Evolutionary conservation across 2,329 filamentous ascomycete genomes (phyloP).

Genomic region (Colletotrichum orbiculare): DNA sequence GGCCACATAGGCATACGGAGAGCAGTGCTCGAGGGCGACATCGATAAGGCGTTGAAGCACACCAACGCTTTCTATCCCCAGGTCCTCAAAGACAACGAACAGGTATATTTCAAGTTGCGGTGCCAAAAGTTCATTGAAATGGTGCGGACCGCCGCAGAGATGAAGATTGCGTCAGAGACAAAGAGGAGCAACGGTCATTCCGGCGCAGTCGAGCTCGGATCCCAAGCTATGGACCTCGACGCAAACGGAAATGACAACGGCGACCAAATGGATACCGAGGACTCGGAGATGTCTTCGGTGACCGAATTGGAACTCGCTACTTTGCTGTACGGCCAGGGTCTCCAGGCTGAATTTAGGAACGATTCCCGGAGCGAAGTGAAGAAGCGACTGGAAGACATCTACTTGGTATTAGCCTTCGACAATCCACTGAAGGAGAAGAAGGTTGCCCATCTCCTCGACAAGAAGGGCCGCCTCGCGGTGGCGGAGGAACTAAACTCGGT

Average conservation of each 20-base stretch:
- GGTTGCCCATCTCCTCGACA: constrained; percentile 82
- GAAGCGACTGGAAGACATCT: constrained; percentile 84
- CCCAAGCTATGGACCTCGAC: constrained; percentile 67
- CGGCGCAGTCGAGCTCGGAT: constrained; percentile 54
- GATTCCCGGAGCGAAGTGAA: constrained; percentile 77
- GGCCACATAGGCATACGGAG: constrained; percentile 77
- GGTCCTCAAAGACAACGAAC: constrained; percentile 82
- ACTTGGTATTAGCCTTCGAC: constrained; percentile 86
- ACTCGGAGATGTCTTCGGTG: constrained; percentile 40
- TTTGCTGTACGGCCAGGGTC: constrained; percentile 80
- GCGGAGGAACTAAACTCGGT: constrained; percentile 95
- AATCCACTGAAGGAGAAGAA: constrained; percentile 81
- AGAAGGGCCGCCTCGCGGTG: constrained; percentile 78
- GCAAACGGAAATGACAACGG: constrained; percentile 57
- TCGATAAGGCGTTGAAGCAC: constrained; percentile 88
- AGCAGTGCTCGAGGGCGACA: constrained; percentile 90
- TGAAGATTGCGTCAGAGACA: constrained; percentile 60
- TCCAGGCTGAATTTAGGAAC: constrained; percentile 80
- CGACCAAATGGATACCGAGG: constrained; percentile 68
- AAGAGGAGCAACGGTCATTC: constrained; percentile 58
- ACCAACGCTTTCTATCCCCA: constrained; percentile 82
- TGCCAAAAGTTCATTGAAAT: constrained; percentile 97
- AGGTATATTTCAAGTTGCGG: constrained; percentile 87
- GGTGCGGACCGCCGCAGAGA: constrained; percentile 79
- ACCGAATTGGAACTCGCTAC: constrained; percentile 72